Evolutionary conservation across 768 basidiomycete genomes (phyloP).

Genomic region (Paxillus rubicundulus): DNA sequence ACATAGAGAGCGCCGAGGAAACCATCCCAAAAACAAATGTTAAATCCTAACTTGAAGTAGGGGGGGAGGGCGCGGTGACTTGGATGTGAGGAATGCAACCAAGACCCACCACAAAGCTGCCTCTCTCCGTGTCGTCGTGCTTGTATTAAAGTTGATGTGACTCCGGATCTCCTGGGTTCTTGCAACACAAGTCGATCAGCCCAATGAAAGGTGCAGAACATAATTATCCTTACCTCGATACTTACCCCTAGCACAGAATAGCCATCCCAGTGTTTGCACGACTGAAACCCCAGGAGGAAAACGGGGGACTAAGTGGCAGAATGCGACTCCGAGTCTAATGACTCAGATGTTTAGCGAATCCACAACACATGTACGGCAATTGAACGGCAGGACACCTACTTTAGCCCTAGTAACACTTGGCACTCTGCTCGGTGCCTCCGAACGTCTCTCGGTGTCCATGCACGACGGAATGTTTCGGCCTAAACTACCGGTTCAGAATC

Average conservation of each 20-base stretch:
- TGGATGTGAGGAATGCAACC: not conserved
- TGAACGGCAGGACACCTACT: not conserved
- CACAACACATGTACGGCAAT: not conserved
- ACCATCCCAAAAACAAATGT: slow-evolving; percentile 3
- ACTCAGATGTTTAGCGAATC: not conserved
- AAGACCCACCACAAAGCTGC: slow-evolving; percentile 1
- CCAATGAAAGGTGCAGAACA: not conserved
- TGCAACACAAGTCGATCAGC: not conserved
- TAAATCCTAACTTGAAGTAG: not conserved
- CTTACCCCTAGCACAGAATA: not conserved
- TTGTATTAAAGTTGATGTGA: slow-evolving; percentile 7
- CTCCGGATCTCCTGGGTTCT: not conserved
- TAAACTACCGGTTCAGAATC: too few relatives aligned
- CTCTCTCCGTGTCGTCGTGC: not conserved
- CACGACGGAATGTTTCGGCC: too few relatives aligned
- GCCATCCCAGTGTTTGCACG: not conserved
- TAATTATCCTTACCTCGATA: not conserved
- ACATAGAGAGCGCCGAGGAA: not conserved
- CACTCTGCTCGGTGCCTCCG: too few relatives aligned
- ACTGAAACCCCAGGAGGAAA: too few relatives aligned
- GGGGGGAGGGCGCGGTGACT: not conserved
- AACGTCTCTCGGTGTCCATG: too few relatives aligned
- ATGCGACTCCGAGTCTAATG: too few relatives aligned
- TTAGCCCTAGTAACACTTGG: too few relatives aligned
- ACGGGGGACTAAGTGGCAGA: too few relatives aligned